Conservation (phyloP, 2,329 filamentous ascomycete genomes). For the Exutisphaerella laricina region DNA sequence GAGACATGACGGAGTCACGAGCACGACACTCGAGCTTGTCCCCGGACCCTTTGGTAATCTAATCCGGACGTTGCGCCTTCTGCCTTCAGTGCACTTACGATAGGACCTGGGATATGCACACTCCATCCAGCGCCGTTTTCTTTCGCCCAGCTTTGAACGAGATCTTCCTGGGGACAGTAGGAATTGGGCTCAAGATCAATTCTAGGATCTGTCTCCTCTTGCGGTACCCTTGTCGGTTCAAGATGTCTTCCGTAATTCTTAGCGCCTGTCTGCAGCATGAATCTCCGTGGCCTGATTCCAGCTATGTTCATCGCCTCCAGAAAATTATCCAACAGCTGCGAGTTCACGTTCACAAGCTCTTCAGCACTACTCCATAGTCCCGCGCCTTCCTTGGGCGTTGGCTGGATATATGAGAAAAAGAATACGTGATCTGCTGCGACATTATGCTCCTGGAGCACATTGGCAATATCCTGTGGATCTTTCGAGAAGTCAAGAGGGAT, state of each 20-base stretch:
- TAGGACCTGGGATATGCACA: slow-evolving; percentile 44
- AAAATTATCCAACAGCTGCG: slow-evolving; percentile 48
- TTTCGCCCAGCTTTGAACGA: slow-evolving; percentile 41
- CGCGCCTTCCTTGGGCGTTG: slow-evolving; percentile 41
- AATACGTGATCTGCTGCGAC: slow-evolving; percentile 44
- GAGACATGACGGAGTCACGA: no score
- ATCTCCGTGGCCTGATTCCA: slow-evolving; percentile 41
- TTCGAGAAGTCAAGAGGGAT: slow-evolving; percentile 37
- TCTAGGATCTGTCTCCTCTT: slow-evolving; percentile 45
- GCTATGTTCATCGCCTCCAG: slow-evolving; percentile 40
- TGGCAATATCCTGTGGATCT: slow-evolving; percentile 35
- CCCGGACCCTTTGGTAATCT: no score
- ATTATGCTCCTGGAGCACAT: slow-evolving; percentile 30
- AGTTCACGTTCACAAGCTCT: slow-evolving; percentile 46
- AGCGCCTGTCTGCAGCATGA: slow-evolving; percentile 49
- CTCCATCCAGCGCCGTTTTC: slow-evolving; percentile 40
- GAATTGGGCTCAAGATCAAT: slow-evolving; percentile 47
- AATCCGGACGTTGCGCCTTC: no score
- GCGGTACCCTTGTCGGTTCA: slow-evolving; percentile 41
- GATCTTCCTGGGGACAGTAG: slow-evolving; percentile 52
- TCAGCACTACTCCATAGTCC: slow-evolving; percentile 48
- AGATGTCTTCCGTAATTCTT: slow-evolving; percentile 50
- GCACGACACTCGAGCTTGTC: no score
- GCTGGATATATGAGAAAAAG: slow-evolving; percentile 53
- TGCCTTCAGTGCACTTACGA: no score